Conservation (phyloP, 768 basidiomycete species). For the Fistulinella prunicolor region DNA sequence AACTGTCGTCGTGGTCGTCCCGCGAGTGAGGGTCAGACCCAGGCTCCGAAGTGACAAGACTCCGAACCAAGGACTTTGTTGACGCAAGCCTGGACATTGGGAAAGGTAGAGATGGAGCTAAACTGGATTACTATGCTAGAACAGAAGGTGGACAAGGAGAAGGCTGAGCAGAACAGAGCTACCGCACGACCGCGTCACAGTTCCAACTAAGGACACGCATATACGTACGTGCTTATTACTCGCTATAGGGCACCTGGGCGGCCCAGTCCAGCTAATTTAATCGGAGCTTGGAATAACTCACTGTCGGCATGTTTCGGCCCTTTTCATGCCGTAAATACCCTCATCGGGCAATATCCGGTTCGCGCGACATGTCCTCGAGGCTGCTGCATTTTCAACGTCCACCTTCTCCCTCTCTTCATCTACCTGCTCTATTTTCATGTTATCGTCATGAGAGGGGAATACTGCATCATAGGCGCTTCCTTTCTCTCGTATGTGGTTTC, state of each 20-base stretch:
- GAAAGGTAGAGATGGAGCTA: neutral
- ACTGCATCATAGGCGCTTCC: constrained; percentile 71
- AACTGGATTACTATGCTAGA: constrained; percentile 9
- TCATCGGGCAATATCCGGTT: constrained; percentile 1
- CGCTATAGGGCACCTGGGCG: neutral
- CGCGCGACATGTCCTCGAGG: constrained; percentile 24
- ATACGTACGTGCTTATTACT: too few relatives aligned
- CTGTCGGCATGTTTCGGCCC: constrained; percentile 18
- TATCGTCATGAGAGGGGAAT: constrained; percentile 63
- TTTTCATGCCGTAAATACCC: constrained; percentile 6
- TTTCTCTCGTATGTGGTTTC: constrained; percentile 59
- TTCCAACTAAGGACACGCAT: neutral
- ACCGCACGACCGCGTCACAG: too few relatives aligned
- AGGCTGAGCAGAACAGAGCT: neutral
- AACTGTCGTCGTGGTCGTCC: constrained; percentile 29
- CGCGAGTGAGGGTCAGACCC: constrained; percentile 33
- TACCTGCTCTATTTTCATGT: constrained; percentile 19
- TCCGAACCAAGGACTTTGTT: constrained; percentile 20
- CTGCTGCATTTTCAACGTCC: constrained; percentile 21
- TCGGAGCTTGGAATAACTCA: constrained; percentile 12
- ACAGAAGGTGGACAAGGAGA: constrained; percentile 2
- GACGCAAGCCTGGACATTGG: constrained; percentile 28
- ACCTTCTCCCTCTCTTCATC: constrained; percentile 15
- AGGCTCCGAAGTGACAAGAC: constrained; percentile 26
- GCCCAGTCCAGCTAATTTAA: neutral